phyloP scores from a whole-genome alignment of 2,329 filamentous ascomycete species.

The Alternaria dauci region DNA sequence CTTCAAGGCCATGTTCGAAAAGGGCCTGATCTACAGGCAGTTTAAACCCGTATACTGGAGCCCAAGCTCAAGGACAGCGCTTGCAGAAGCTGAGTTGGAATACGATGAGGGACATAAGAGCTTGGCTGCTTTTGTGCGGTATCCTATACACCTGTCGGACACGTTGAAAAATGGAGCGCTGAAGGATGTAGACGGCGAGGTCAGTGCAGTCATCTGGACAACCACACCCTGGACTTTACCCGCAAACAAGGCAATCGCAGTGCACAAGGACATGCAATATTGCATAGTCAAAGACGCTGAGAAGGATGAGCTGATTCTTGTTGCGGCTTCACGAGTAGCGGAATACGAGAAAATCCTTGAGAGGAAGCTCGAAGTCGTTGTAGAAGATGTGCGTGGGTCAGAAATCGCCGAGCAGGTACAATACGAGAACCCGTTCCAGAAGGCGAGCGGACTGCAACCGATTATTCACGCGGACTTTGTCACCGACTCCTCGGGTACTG shows the following conservation, averaged over 20 bases:
- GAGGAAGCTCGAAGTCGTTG: slow-evolving; percentile 58
- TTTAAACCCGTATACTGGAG: slow-evolving; percentile 91
- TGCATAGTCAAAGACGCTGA: slow-evolving; percentile 63
- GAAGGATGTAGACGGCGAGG: slow-evolving; percentile 19
- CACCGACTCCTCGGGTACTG: slow-evolving; percentile 86
- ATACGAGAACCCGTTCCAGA: slow-evolving; percentile 77
- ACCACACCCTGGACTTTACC: slow-evolving; percentile 98
- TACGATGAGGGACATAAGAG: slow-evolving; percentile 80
- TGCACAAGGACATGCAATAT: slow-evolving; percentile 79
- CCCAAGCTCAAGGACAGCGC: slow-evolving; percentile 76
- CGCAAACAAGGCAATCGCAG: slow-evolving; percentile 87
- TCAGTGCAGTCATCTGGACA: slow-evolving; percentile 95
- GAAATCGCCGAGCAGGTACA: slow-evolving; percentile 68
- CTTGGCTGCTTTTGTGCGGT: slow-evolving; percentile 79
- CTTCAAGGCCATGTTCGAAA: slow-evolving; percentile 77
- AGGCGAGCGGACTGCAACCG: slow-evolving; percentile 67
- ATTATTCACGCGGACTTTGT: slow-evolving; percentile 90
- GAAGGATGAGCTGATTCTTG: slow-evolving; percentile 67
- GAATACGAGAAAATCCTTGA: slow-evolving; percentile 49
- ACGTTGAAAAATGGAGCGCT: slow-evolving; percentile 54
- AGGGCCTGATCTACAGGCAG: slow-evolving; percentile 75
- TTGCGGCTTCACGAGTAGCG: slow-evolving; percentile 76
- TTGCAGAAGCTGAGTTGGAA: slow-evolving; percentile 85
- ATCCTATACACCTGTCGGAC: slow-evolving; percentile 67
- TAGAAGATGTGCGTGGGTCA: slow-evolving; percentile 68